A percentile compares a stretch with the other conserved stretches of the same genome.
These are phyloP conservation scores for Helotiales sp. DNA, from an alignment of 2,329 filamentous ascomycete species.

Conservation along the genomic window DNA sequence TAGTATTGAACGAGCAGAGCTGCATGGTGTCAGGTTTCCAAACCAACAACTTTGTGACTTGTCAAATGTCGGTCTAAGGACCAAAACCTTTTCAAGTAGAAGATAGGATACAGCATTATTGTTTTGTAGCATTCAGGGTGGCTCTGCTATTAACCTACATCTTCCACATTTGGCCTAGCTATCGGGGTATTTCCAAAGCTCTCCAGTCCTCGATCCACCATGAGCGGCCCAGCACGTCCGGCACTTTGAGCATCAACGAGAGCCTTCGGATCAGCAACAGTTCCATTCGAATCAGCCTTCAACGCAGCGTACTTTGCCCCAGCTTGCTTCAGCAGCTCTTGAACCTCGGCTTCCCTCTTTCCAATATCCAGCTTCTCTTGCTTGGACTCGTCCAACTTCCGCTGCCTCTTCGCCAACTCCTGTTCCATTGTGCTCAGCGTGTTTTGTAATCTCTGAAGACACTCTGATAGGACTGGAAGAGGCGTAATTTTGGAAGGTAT, in stretches of 20 bases:
- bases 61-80: too few species aligned
- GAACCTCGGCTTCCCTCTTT: conserved; percentile 74
- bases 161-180: conserved; percentile 29
- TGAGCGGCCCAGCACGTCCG: conserved; percentile 1
- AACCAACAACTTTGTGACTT: too few species aligned
- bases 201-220: conserved; percentile 37
- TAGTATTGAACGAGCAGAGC: too few species aligned
- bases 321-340: conserved; percentile 76
- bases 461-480: conserved; percentile 70
- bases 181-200: conserved; percentile 41
- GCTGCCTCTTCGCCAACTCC: conserved; percentile 59
- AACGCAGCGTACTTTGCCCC: conserved; percentile 68
- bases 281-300: conserved; percentile 47
- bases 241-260: conserved; percentile 11
- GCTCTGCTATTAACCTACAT: conserved; percentile 34
- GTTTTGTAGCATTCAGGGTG: not conserved
- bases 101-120: too few species aligned
- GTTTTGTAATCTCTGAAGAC: conserved; percentile 62
- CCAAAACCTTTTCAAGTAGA: too few species aligned
- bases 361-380: conserved; percentile 68
- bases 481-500: conserved; percentile 66
- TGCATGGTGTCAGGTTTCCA: too few species aligned
- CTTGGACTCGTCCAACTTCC: conserved; percentile 64
- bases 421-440: conserved; percentile 64
- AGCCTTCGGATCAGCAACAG: conserved; percentile 22